Evolutionary conservation across 1,284 basidiomycete species (phyloP).

Genomic region (Termitomyces sp.): DNA sequence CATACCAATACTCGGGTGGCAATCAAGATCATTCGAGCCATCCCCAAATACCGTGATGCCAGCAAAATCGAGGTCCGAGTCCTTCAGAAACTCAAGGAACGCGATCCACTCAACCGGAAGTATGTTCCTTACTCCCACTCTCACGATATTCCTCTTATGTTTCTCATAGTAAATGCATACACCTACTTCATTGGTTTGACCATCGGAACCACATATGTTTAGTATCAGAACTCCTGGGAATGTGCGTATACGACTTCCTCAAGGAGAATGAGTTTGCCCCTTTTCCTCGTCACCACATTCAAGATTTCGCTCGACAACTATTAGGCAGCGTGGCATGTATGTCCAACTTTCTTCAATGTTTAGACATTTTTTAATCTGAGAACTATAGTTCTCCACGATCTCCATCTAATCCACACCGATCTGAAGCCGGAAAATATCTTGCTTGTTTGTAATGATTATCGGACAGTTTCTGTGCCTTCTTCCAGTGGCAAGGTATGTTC

Average conservation of each 20-base stretch:
- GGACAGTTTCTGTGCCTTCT: constrained; percentile 49
- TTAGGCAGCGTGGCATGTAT: constrained; percentile 91
- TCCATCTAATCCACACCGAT: constrained; percentile 95
- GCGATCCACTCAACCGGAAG: constrained; percentile 88
- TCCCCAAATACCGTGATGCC: constrained; percentile 96
- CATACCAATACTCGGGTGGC: constrained; percentile 80
- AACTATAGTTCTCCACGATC: constrained; percentile 78
- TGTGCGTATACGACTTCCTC: constrained; percentile 98
- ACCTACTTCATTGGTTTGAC: constrained; percentile 92
- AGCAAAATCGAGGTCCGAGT: constrained; percentile 98
- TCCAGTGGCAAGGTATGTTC: constrained; percentile 49
- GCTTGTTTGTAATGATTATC: constrained; percentile 82
- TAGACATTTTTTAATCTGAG: constrained; percentile 15
- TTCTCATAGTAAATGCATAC: constrained; percentile 88
- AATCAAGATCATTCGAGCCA: constrained; percentile 97
- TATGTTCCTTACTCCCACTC: constrained; percentile 41
- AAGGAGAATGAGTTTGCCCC: constrained; percentile 98
- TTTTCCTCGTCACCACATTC: constrained; percentile 94
- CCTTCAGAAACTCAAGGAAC: constrained; percentile 84
- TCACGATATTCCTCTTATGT: constrained; percentile 13
- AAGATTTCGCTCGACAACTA: constrained; percentile 90
- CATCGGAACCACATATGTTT: constrained; percentile 98
- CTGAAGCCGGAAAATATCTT: constrained; percentile 99
- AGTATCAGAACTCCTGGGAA: constrained; percentile 92
- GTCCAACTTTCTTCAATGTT: constrained; percentile 31